phyloP scores from a whole-genome alignment of 768 basidiomycete genomes.

The Auriscalpium microsporum region DNA sequence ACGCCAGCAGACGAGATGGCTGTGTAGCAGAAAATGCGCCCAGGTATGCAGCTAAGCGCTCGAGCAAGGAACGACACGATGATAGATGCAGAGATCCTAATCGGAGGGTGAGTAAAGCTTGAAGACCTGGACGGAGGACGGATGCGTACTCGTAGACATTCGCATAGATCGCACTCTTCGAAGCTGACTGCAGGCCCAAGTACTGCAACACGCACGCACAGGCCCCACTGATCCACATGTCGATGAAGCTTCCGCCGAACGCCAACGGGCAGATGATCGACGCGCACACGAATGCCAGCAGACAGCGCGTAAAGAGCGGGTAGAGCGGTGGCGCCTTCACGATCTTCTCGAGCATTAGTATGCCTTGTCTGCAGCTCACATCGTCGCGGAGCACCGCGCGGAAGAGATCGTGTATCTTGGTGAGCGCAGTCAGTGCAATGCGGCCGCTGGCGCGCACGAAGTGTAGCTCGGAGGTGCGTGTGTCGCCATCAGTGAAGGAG shows the following conservation, averaged over 20 bases:
- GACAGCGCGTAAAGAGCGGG: conserved; percentile 54
- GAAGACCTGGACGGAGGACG: too few relatives aligned
- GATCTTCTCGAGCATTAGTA: conserved; percentile 50
- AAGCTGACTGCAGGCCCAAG: conserved; percentile 72
- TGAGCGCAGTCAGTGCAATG: conserved; percentile 74
- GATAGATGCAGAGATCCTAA: conserved; percentile 76
- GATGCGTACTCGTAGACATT: conserved; percentile 83
- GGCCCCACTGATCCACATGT: conserved; percentile 73
- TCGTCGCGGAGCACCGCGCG: conserved; percentile 81
- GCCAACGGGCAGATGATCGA: conserved; percentile 77
- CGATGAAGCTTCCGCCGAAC: conserved; percentile 73
- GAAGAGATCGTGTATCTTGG: conserved; percentile 78
- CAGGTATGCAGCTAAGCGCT: conserved; percentile 66
- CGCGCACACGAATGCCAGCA: conserved; percentile 68
- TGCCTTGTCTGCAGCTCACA: conserved; percentile 66
- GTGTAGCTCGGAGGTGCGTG: conserved; percentile 66
- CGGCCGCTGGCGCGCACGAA: conserved; percentile 79
- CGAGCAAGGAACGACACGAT: conserved; percentile 78
- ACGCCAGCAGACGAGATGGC: conserved; percentile 86
- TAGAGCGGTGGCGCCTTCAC: conserved; percentile 62
- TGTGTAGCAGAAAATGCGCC: conserved; percentile 78
- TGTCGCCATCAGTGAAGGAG: conserved; percentile 71
- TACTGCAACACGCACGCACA: conserved; percentile 68
- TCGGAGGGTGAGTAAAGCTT: not conserved
- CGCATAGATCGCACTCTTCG: conserved; percentile 85